Conservation (phyloP, 805 yeast genomes). For the Metschnikowia noctiluminum region DNA sequence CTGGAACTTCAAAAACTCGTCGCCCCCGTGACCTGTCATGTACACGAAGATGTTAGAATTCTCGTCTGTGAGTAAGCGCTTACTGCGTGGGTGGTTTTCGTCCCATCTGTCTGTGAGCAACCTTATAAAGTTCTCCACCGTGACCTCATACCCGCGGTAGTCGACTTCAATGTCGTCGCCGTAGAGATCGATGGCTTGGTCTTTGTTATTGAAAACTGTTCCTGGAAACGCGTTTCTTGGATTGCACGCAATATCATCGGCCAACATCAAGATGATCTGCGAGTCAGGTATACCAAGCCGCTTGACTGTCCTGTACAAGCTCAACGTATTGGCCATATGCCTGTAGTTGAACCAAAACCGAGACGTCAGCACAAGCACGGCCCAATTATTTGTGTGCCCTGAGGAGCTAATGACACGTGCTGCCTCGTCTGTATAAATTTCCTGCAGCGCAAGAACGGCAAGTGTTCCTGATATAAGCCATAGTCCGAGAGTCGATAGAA, state of each 20-base stretch:
- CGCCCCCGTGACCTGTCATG: conserved; percentile 98
- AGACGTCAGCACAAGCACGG: conserved; percentile 92
- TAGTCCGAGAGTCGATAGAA: conserved; percentile 1
- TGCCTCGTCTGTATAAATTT: neutral
- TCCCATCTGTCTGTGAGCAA: conserved; percentile 94
- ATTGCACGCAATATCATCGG: conserved; percentile 97
- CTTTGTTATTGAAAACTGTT: conserved; percentile 89
- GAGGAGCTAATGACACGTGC: conserved; percentile 23
- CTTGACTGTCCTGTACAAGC: conserved; percentile 94
- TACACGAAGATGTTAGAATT: conserved; percentile 90
- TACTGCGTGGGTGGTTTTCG: conserved; percentile 87
- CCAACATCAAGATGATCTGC: conserved; percentile 90
- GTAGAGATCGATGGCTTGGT: conserved; percentile 85
- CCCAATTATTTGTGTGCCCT: conserved; percentile 67
- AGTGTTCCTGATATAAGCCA: neutral
- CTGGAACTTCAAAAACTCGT: conserved; percentile 94
- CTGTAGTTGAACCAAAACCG: conserved; percentile 98
- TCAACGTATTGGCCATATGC: conserved; percentile 94
- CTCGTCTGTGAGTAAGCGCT: conserved; percentile 87
- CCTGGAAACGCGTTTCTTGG: conserved; percentile 96
- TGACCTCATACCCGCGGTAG: conserved; percentile 95
- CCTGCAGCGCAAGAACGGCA: neutral
- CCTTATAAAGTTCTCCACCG: conserved; percentile 94
- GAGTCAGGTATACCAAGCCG: conserved; percentile 97
- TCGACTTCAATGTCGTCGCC: conserved; percentile 96